Evolutionary conservation across 305 asterid species (phyloP).

Genomic region (Solanum hybrid): DNA sequence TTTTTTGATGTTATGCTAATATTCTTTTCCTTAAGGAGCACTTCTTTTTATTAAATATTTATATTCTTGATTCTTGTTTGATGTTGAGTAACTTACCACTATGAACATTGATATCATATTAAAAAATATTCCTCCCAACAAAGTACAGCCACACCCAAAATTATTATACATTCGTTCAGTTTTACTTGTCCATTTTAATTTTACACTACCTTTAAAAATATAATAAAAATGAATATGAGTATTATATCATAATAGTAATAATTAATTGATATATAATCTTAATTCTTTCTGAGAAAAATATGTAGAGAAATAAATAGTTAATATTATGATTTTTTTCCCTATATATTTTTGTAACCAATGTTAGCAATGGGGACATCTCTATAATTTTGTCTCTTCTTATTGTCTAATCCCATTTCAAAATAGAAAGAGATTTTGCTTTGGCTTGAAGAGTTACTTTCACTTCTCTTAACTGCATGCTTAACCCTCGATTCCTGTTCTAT

Average conservation of each 20-base stretch:
- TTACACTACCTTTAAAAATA: neutral
- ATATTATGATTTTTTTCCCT: neutral
- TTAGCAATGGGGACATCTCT: neutral
- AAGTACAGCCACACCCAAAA: neutral
- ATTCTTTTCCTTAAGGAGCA: neutral
- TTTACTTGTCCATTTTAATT: neutral
- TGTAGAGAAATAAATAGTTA: neutral
- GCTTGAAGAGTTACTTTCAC: constrained; percentile 8
- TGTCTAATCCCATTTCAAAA: neutral
- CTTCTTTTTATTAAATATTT: neutral
- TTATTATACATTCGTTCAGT: rapidly evolving
- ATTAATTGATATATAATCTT: neutral
- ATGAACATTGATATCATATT: neutral
- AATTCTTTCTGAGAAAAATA: no score
- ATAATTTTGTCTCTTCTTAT: constrained; percentile 13
- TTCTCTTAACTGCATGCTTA: constrained; percentile 17
- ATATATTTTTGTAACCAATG: neutral
- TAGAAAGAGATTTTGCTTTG: neutral
- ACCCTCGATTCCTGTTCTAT: neutral
- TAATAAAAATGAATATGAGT: no score
- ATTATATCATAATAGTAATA: no score
- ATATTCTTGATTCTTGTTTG: neutral
- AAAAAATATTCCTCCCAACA: neutral
- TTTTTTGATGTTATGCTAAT: neutral
- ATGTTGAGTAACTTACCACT: neutral